Conservation (phyloP, 306 rosid species). For the Abrus precatorius region DNA sequence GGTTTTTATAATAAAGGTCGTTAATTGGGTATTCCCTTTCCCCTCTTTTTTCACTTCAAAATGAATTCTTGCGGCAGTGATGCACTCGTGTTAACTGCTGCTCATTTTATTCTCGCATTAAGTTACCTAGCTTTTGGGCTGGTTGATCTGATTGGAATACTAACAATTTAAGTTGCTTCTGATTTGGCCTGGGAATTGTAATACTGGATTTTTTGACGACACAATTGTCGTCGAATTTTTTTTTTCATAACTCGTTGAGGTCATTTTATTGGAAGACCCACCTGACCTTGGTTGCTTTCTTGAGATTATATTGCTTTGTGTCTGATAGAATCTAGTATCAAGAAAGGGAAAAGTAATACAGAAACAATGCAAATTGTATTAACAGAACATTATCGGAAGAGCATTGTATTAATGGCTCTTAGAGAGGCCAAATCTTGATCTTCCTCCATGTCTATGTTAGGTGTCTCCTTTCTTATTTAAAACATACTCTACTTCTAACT, state of each 20-base stretch:
- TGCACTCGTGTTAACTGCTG: background rate
- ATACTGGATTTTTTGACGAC: background rate
- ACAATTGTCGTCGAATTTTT: background rate
- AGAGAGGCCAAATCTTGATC: too few species aligned
- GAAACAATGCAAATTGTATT: too few species aligned
- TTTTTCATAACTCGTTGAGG: background rate
- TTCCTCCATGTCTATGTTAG: too few species aligned
- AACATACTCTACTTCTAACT: too few species aligned
- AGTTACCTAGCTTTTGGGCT: slow-evolving; percentile 9
- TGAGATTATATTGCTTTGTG: background rate
- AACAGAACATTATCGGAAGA: too few species aligned
- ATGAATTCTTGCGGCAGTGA: background rate
- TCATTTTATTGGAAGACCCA: too few species aligned
- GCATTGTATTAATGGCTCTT: too few species aligned
- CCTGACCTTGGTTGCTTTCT: background rate
- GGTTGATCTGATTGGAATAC: background rate
- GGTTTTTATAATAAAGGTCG: slow-evolving; percentile 1
- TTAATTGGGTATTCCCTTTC: background rate
- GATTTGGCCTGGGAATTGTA: slow-evolving; percentile 4
- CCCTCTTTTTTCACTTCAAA: background rate
- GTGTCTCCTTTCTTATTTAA: too few species aligned
- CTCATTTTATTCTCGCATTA: background rate
- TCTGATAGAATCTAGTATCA: too few species aligned
- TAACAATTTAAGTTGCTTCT: background rate
- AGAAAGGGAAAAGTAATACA: too few species aligned